A percentile compares a stretch with the other conserved stretches of the same genome.
Conservation (phyloP, 768 basidiomycete species). For the Pisolithus marmoratus region DNA sequence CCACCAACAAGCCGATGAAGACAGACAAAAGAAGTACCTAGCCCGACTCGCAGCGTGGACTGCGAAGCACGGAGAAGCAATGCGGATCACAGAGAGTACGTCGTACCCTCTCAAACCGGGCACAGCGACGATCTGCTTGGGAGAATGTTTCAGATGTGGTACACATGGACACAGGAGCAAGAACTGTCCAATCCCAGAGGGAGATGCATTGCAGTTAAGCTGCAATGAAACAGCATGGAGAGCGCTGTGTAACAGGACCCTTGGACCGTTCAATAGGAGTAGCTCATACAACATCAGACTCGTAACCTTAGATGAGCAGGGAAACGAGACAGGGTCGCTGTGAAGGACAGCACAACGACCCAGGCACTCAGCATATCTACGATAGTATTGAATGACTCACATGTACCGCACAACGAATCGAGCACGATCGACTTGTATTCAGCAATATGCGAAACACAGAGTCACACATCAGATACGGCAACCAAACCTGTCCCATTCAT, state of each 20-base stretch:
- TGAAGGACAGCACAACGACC: neutral
- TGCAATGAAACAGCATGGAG: neutral
- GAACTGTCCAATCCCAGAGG: neutral
- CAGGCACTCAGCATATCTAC: neutral
- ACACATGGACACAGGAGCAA: neutral
- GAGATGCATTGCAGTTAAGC: neutral
- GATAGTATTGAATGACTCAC: neutral
- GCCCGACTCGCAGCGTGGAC: neutral
- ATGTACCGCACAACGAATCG: neutral
- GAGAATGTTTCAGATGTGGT: neutral
- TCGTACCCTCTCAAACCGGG: neutral
- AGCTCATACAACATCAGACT: neutral
- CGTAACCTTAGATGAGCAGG: neutral
- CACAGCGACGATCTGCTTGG: neutral
- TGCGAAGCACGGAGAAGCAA: neutral
- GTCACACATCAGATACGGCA: too few relatives aligned
- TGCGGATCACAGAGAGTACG: neutral
- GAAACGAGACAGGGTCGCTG: neutral
- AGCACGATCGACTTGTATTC: too few relatives aligned
- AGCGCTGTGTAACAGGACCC: neutral
- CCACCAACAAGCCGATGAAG: neutral
- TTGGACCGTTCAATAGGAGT: neutral
- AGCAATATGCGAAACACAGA: too few relatives aligned
- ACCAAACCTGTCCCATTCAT: too few relatives aligned
- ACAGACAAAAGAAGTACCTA: neutral